These are phyloP conservation scores for Fraxinus latifolia DNA, from an alignment of 305 asterid species.

Conservation along the genomic window DNA sequence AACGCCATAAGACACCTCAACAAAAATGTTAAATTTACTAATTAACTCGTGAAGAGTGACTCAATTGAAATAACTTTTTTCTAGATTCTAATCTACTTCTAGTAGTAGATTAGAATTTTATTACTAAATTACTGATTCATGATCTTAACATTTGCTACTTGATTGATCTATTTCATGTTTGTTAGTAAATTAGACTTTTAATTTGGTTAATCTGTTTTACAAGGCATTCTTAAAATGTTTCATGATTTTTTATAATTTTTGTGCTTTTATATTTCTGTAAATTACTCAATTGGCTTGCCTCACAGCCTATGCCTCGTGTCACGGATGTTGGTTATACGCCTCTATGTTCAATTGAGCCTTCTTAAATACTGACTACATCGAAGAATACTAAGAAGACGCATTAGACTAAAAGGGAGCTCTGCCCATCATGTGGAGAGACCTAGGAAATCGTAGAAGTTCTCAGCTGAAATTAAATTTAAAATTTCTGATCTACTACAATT, in stretches of 20 bases:
- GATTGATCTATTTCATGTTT: background rate
- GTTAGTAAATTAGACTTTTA: background rate
- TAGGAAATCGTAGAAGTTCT: background rate
- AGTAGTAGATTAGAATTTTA: background rate
- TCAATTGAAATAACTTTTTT: background rate
- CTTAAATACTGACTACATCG: background rate
- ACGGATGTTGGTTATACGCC: background rate
- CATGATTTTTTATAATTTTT: background rate
- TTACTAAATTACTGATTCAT: background rate
- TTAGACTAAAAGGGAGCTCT: background rate
- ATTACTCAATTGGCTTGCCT: background rate
- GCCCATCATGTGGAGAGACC: background rate
- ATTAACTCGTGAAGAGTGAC: background rate
- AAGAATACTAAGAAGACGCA: background rate
- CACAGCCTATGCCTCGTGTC: background rate
- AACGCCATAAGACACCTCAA: background rate
- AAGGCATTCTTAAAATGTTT: background rate
- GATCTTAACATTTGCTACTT: background rate
- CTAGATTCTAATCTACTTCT: background rate
- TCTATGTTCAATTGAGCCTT: background rate
- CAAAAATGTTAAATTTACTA: background rate
- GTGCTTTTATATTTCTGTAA: background rate
- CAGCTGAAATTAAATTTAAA: background rate
- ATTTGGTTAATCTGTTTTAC: background rate
- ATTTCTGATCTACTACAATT: background rate